Base-by-base conservation (phyloP, 2,329 filamentous ascomycete species). In the Coniochaeta prunicola region DNA sequence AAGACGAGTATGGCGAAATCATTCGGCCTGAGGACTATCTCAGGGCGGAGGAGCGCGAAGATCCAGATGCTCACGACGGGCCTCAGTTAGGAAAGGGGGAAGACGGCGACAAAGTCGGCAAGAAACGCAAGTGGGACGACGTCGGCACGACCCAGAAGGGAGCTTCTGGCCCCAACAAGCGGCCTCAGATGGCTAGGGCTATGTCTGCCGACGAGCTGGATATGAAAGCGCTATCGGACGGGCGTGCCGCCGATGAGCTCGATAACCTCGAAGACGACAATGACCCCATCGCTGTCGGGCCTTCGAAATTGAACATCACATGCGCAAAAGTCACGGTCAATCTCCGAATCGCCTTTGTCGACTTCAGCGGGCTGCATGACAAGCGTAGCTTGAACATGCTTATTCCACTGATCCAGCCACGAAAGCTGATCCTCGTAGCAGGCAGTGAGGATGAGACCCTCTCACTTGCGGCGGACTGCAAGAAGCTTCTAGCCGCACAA, bases 11-110 rank as follows among this genome's bases (percentile, higher is more conserved):
- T 73, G 94, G 94, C 60, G 94, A 99, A 64, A 76, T 96, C 17
- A 97, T 99, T 65, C 86, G 92, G 58, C 90, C 93, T 0, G 94
- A 97, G 71, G 94, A 99, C 63, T 99, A 93, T 69, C 81, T 97
- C 1, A 85, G 92, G 59, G 93, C 92, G 0, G 94, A 99, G 69
- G 94, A 97, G 73, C 87, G 91, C 59, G 91, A 96, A 59, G 82
- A 85, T 28, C 80, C 84, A 19, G 88, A 90, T 42, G 84, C 83
- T 13, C 83, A 87, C 57, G 85, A 87, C 55, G 76, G 84, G 59
- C 78, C 78, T 36, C 73, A 76, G 21, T 77, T 74, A 17, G 77
- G 77, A 15, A 79, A 80, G 60, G 73, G 73, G 13, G 78, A 79
- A 30, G 74, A 75, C 33, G 80, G 88, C 63, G 84, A 84, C 57